Percentiles rank a stretch among this genome's conserved stretches.
These are phyloP conservation scores for Colletotrichum ledebouriae DNA, from an alignment of 2,329 filamentous ascomycete species.

Conservation along the genomic window DNA sequence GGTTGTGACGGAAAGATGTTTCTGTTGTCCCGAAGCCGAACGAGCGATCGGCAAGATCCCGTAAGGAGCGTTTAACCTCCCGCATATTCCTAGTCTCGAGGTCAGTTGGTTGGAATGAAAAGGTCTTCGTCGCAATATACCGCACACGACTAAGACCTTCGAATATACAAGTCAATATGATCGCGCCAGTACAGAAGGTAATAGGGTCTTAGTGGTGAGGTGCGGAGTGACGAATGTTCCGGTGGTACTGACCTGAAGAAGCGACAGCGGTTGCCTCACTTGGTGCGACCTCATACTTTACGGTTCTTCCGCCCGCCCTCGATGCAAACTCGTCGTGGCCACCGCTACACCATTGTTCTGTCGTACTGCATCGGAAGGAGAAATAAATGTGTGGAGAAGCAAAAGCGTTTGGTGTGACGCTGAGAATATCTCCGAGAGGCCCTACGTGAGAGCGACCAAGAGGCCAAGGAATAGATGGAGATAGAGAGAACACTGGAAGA, in stretches of 20 bases:
- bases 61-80: neutral
- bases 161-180: neutral
- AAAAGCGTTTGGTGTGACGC: constrained; percentile 5
- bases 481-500: no score
- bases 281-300: constrained; percentile 32
- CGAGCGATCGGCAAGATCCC: constrained; percentile 6
- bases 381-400: constrained; percentile 32
- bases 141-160: no score
- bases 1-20: neutral
- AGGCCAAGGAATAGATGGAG: constrained; percentile 1
- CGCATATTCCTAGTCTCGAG: neutral
- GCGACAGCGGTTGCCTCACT: constrained; percentile 38
- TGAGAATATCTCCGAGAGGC: constrained; percentile 35
- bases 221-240: constrained; percentile 17
- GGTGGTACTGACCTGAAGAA: constrained; percentile 39
- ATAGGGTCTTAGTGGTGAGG: constrained; percentile 24
- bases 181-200: neutral
- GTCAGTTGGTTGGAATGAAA: neutral
- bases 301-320: constrained; percentile 38
- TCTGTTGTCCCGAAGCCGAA: constrained; percentile 6
- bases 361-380: constrained; percentile 36
- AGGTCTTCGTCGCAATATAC: no score
- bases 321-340: constrained; percentile 42
- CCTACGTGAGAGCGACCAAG: constrained; percentile 20
- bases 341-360: constrained; percentile 35